Evolutionary conservation across 2,329 filamentous ascomycete genomes (phyloP), one percentile per base, ranked within the genome.

Genomic region (Zymoseptoria brevis): DNA sequence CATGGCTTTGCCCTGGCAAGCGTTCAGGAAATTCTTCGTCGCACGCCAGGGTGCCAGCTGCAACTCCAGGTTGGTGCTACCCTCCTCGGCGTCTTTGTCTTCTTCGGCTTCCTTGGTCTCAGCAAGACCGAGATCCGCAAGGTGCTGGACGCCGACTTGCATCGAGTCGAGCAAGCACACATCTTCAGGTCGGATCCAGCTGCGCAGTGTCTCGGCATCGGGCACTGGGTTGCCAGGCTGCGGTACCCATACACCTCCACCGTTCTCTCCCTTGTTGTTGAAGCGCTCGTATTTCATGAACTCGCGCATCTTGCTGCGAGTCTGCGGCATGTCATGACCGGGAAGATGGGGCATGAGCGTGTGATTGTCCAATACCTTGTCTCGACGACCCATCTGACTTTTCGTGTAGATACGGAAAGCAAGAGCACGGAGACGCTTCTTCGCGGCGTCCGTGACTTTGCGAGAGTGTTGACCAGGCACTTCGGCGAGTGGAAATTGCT

Each of bases 31-130:
- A 62, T 96, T 96, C 76, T 96, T 96, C 56, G 90, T 96, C 0
- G 91, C 93, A 68, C 93, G 90, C 94, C 94, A 99, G 0, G 94
- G 94, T 0, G 93, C 91, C 76, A 99, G 85, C 70, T 92, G 90
- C 73, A 93, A 86, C 55, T 95, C 90, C 9, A 95, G 82, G 56
- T 87, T 89, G 68, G 92, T 87, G 59, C 86, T 80, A 57, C 85
- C 89, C 26, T 77, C 76, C 24, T 86, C 79, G 24, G 83, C 81
- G 48, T 83, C 81, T 8, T 82, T 82, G 48, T 87, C 83, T 4
- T 88, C 86, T 24, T 88, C 86, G 11, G 83, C 81, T 26, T 76
- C 82, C 76, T 72, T 77, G 62, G 81, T 80, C 50, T 80, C 79
- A 61, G 89, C 89, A 72, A 93, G 96, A 8, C 94, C 94, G 19